A percentile compares a stretch with the other conserved stretches of the same genome.
Evolutionary conservation across 495 filamentous ascomycete genomes (phyloP).

Genomic region (Aspergillus olivimuriae): DNA sequence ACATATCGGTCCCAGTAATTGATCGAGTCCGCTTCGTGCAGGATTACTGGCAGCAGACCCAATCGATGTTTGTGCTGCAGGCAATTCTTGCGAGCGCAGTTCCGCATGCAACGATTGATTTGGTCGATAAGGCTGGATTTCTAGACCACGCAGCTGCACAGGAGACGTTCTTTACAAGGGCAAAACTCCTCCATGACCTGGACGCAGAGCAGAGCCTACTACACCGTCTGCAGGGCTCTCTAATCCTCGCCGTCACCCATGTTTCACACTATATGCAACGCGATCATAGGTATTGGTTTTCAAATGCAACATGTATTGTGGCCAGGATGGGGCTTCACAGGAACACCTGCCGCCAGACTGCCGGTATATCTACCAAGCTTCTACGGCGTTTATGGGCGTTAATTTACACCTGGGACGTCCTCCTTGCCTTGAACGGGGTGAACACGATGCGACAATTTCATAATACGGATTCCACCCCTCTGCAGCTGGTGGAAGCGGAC

Average conservation of each 20-base stretch:
- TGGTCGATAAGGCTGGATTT: neutral
- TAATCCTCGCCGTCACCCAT: neutral
- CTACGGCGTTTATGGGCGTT: slow-evolving; percentile 2
- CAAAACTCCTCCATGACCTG: slow-evolving; percentile 1
- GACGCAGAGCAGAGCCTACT: neutral
- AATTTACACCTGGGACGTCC: slow-evolving; percentile 1
- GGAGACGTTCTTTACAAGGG: neutral
- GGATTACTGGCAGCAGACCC: neutral
- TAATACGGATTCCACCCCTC: neutral
- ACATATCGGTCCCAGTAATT: neutral
- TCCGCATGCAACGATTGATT: neutral
- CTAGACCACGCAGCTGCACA: neutral
- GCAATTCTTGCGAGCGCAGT: neutral
- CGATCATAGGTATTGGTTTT: slow-evolving; percentile 3
- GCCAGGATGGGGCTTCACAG: slow-evolving; percentile 1
- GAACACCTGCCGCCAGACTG: neutral
- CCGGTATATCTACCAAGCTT: neutral
- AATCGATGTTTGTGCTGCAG: neutral
- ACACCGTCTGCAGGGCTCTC: neutral
- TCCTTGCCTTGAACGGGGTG: slow-evolving; percentile 1
- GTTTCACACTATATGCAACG: slow-evolving; percentile 1
- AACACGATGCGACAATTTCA: neutral
- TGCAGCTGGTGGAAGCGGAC: neutral
- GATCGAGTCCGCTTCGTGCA: slow-evolving; percentile 1
- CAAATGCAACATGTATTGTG: slow-evolving; percentile 2